phyloP scores from a whole-genome alignment of 1,284 basidiomycete species.

The Cryptococcus hybrid region DNA sequence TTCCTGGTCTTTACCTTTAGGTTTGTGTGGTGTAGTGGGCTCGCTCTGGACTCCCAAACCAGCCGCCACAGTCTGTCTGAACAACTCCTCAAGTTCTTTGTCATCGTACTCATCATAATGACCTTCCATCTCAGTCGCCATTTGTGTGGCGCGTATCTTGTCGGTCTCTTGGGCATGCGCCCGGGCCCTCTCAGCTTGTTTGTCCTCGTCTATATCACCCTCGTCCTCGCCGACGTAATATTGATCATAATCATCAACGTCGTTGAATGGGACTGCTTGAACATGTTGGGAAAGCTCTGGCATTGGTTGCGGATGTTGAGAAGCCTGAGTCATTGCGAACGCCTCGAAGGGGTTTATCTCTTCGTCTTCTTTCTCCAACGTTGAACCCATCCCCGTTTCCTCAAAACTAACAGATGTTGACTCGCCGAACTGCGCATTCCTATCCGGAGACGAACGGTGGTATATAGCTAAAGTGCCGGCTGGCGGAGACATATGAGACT shows the following conservation, averaged over 20 bases:
- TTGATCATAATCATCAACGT: conserved; percentile 33
- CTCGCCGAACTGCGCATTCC: not conserved
- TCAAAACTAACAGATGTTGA: not conserved
- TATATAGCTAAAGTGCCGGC: conserved; percentile 7
- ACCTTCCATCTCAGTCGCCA: conserved; percentile 10
- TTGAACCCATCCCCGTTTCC: not conserved
- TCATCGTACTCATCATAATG: conserved; percentile 32
- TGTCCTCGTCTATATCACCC: conserved; percentile 19
- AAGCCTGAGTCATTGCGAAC: conserved; percentile 33
- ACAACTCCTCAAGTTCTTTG: conserved; percentile 37
- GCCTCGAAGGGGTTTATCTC: conserved; percentile 42
- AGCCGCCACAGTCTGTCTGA: conserved; percentile 23
- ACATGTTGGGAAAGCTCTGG: conserved; percentile 44
- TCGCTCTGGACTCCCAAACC: conserved; percentile 18
- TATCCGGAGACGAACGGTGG: not conserved
- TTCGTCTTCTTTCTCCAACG: conserved; percentile 20
- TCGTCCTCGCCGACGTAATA: not conserved
- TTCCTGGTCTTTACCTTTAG: not conserved
- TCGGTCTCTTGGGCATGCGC: conserved; percentile 33
- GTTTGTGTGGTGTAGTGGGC: conserved; percentile 19
- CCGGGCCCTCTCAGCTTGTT: conserved; percentile 28
- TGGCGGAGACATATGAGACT: conserved; percentile 14
- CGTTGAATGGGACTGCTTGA: conserved; percentile 25
- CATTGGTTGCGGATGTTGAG: conserved; percentile 34
- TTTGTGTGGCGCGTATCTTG: conserved; percentile 39